phyloP scores from a whole-genome alignment of 1,139 yeast species.

The Pichia sp. region DNA sequence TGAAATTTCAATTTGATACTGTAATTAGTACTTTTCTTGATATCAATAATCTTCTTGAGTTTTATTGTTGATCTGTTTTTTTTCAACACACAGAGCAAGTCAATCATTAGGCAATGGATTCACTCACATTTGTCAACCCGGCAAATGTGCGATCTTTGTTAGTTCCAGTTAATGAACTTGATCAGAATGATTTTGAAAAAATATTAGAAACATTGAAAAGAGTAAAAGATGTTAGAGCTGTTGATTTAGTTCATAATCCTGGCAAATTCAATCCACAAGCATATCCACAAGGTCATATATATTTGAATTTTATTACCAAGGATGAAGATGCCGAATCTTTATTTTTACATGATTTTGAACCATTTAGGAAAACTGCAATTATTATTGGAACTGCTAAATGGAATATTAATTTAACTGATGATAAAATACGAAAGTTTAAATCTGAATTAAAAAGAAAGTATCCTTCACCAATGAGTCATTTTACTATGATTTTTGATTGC shows the following conservation, averaged over 20 bases:
- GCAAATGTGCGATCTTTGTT: slow-evolving; percentile 62
- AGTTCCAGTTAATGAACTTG: slow-evolving; percentile 62
- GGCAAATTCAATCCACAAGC: slow-evolving; percentile 76
- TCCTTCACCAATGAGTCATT: slow-evolving; percentile 60
- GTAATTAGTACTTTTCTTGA: neutral
- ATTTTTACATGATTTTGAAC: slow-evolving; percentile 82
- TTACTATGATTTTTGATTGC: slow-evolving; percentile 52
- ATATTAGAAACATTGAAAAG: slow-evolving; percentile 42
- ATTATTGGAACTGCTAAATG: slow-evolving; percentile 58
- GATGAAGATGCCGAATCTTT: slow-evolving; percentile 51
- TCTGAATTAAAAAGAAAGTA: slow-evolving; percentile 37
- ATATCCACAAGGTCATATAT: slow-evolving; percentile 68
- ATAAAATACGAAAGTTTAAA: slow-evolving; percentile 29
- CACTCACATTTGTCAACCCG: slow-evolving; percentile 46
- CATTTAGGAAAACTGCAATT: slow-evolving; percentile 68
- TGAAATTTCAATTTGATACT: neutral
- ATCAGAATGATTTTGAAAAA: slow-evolving; percentile 40
- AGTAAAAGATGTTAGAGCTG: slow-evolving; percentile 60
- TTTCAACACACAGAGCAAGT: neutral
- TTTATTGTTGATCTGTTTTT: neutral
- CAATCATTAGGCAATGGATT: slow-evolving; percentile 27
- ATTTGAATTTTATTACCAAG: slow-evolving; percentile 48
- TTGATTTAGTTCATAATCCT: slow-evolving; percentile 65
- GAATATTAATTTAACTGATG: slow-evolving; percentile 29
- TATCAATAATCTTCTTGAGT: neutral